Conservation (phyloP, 371 early-diverging fungal species). For the Nematocida ausubeli region DNA sequence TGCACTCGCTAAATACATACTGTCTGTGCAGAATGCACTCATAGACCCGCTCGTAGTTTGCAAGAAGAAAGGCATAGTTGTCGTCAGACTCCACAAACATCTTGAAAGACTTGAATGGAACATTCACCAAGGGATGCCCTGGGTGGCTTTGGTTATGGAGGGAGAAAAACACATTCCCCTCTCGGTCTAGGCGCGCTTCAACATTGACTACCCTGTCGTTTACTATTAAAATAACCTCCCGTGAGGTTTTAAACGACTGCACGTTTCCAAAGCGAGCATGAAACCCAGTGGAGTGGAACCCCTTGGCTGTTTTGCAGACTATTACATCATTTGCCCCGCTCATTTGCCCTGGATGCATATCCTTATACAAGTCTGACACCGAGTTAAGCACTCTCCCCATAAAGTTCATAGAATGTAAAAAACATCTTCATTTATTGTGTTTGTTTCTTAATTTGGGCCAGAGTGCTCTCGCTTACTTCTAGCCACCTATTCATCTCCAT, state of each 20-base stretch:
- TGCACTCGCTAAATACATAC: slow-evolving; percentile 51
- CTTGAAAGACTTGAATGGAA: slow-evolving; percentile 14
- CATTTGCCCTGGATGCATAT: slow-evolving; percentile 89
- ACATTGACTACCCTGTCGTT: slow-evolving; percentile 75
- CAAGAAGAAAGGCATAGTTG: slow-evolving; percentile 42
- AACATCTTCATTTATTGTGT: slow-evolving; percentile 48
- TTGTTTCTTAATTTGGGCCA: slow-evolving; percentile 41
- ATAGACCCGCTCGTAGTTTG: slow-evolving; percentile 31
- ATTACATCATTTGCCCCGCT: slow-evolving; percentile 95
- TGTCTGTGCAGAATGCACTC: slow-evolving; percentile 8
- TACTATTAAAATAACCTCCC: slow-evolving; percentile 77
- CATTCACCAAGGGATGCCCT: not conserved
- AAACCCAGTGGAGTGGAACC: slow-evolving; percentile 81
- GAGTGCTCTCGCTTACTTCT: not conserved
- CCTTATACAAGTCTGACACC: slow-evolving; percentile 83
- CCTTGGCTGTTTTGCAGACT: slow-evolving; percentile 79
- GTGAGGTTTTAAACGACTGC: slow-evolving; percentile 75
- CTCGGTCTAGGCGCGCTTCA: slow-evolving; percentile 88
- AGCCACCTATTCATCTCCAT: slow-evolving; percentile 12
- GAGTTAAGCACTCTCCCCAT: slow-evolving; percentile 70
- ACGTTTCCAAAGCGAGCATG: slow-evolving; percentile 96
- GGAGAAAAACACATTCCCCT: slow-evolving; percentile 87
- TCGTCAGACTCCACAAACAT: slow-evolving; percentile 34
- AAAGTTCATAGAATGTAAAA: slow-evolving; percentile 63
- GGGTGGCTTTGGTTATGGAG: slow-evolving; percentile 6